Conservation (phyloP, 257 asterid genomes). For the Solanum sitiens region DNA sequence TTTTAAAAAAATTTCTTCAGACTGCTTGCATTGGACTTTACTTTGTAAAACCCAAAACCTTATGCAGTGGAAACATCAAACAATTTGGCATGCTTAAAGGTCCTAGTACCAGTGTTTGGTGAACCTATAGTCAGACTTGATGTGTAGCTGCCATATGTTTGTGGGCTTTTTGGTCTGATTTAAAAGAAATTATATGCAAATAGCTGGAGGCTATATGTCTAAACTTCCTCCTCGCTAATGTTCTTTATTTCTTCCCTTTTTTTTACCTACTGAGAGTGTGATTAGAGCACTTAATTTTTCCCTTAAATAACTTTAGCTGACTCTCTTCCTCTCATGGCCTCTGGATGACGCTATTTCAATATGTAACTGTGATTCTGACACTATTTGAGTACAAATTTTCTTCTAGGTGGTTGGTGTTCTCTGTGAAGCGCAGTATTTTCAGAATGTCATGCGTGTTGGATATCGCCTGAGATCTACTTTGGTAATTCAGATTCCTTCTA, state of each 20-base stretch:
- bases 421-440: slow-evolving; percentile 95
- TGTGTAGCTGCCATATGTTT: not conserved
- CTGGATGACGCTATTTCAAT: not conserved
- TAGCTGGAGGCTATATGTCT: not conserved
- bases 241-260: not conserved
- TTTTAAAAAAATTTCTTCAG: not conserved
- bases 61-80: not conserved
- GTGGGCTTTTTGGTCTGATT: not conserved
- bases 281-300: not conserved
- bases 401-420: slow-evolving; percentile 74
- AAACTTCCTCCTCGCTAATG: not conserved
- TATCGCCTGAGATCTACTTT: slow-evolving; percentile 82
- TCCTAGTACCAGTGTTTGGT: not conserved
- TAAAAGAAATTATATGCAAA: not conserved
- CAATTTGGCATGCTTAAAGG: not conserved
- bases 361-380: not conserved
- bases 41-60: not conserved
- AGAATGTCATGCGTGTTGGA: slow-evolving; percentile 97
- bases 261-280: not conserved
- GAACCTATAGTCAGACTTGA: not conserved
- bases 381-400: not conserved
- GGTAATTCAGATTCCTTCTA: slow-evolving; percentile 31
- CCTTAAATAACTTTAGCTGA: not conserved
- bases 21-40: not conserved
- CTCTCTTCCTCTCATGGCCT: not conserved